phyloP scores from a whole-genome alignment of 2,329 filamentous ascomycete species.

The Ascochyta pisi region DNA sequence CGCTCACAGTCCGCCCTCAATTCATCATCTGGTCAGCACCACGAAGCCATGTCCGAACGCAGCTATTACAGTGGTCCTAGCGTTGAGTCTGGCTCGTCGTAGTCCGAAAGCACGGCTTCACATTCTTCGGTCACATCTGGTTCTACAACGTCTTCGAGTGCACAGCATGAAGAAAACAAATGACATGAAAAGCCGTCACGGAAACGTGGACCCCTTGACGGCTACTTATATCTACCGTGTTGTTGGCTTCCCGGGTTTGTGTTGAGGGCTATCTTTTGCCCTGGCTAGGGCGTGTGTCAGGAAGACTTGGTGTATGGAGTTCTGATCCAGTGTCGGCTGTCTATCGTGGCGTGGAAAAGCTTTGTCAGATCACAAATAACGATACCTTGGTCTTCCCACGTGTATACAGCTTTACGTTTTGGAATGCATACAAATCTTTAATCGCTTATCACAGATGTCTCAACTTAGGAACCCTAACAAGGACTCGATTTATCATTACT shows the following conservation, averaged over 20 bases:
- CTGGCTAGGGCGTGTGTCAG: slow-evolving; percentile 19
- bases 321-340: neutral
- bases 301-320: neutral
- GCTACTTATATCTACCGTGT: slow-evolving; percentile 40
- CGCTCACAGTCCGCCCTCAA: slow-evolving; percentile 19
- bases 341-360: neutral
- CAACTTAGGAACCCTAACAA: too few species aligned
- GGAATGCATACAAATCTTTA: too few species aligned
- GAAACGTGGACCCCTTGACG: slow-evolving; percentile 33
- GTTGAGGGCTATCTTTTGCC: slow-evolving; percentile 45
- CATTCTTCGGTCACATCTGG: slow-evolving; percentile 5
- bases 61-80: slow-evolving; percentile 38
- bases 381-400: neutral
- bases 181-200: slow-evolving; percentile 38
- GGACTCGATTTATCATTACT: too few species aligned
- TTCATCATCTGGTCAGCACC: slow-evolving; percentile 24
- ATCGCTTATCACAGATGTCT: too few species aligned
- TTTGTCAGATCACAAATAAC: neutral
- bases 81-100: slow-evolving; percentile 37
- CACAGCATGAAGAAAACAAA: slow-evolving; percentile 16
- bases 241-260: slow-evolving; percentile 45
- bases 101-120: slow-evolving; percentile 29
- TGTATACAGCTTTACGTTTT: neutral
- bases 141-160: slow-evolving; percentile 18
- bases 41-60: slow-evolving; percentile 27